phyloP scores from a whole-genome alignment of 164 flowering plant species.

The Nymphaea thermarum region DNA sequence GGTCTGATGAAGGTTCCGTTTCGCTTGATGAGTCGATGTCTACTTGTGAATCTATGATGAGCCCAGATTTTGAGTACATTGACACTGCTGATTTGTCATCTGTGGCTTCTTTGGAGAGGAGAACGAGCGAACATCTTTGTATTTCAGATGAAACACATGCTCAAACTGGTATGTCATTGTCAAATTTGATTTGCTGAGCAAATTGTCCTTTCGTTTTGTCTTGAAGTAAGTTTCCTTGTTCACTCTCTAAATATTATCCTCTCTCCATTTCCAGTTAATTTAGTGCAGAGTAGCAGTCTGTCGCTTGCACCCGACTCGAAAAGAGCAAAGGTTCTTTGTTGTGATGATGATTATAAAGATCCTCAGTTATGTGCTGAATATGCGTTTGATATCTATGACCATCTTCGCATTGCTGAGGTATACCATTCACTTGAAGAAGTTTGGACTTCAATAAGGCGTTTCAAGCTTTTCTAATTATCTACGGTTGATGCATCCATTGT shows the following conservation, averaged over 20 bases:
- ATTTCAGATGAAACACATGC: constrained; percentile 42
- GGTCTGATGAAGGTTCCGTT: constrained; percentile 49
- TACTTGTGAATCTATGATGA: constrained; percentile 78
- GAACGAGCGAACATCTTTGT: constrained; percentile 41
- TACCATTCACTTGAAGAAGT: not conserved
- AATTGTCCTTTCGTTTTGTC: not conserved
- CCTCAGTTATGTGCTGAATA: constrained; percentile 83
- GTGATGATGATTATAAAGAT: constrained; percentile 46
- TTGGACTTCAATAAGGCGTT: not conserved
- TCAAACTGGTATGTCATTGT: constrained; percentile 28
- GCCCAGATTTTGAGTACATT: constrained; percentile 80
- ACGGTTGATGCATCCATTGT: too few species aligned
- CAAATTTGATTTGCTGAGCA: not conserved
- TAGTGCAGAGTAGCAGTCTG: not conserved
- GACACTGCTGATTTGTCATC: constrained; percentile 48
- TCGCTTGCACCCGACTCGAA: not conserved
- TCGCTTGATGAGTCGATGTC: constrained; percentile 92
- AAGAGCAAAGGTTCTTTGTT: constrained; percentile 18
- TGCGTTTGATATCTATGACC: constrained; percentile 90
- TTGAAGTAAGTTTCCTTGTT: not conserved
- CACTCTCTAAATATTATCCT: too few species aligned
- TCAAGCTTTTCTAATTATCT: too few species aligned
- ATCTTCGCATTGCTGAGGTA: constrained; percentile 86
- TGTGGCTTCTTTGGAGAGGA: constrained; percentile 50
- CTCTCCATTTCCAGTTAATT: too few species aligned